Evolutionary conservation across 345 rosid species (phyloP).

Genomic region (Corymbia maculata): DNA sequence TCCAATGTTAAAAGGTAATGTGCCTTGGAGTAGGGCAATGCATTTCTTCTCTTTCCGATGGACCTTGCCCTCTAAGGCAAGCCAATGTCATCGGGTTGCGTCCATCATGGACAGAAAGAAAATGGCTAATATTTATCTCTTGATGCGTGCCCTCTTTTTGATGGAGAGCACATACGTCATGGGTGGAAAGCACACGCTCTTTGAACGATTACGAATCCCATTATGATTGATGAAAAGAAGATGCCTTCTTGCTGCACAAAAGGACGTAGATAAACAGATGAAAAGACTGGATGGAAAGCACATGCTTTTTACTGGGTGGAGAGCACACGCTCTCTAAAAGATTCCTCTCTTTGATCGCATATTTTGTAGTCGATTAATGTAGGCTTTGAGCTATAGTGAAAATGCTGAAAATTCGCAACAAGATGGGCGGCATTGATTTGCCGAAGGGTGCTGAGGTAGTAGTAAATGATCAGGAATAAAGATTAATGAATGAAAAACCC

Average conservation of each 20-base stretch:
- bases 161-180: neutral
- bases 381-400: neutral
- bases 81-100: neutral
- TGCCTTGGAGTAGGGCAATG: neutral
- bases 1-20: neutral
- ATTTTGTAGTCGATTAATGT: neutral
- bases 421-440: no score
- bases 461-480: accelerated
- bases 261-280: neutral
- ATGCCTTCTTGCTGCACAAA: neutral
- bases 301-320: neutral
- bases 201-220: accelerated
- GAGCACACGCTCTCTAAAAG: neutral
- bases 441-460: accelerated
- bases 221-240: neutral
- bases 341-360: neutral
- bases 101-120: neutral
- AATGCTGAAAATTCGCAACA: accelerated
- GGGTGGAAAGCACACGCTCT: accelerated
- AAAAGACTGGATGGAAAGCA: neutral
- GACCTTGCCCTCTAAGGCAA: neutral
- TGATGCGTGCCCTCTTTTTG: neutral
- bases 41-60: neutral
- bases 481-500: no score
- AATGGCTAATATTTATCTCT: neutral